Percentiles rank a stretch among this genome's conserved stretches.
Conservation (phyloP, 345 rosid genomes). For the Mercurialis annua region DNA sequence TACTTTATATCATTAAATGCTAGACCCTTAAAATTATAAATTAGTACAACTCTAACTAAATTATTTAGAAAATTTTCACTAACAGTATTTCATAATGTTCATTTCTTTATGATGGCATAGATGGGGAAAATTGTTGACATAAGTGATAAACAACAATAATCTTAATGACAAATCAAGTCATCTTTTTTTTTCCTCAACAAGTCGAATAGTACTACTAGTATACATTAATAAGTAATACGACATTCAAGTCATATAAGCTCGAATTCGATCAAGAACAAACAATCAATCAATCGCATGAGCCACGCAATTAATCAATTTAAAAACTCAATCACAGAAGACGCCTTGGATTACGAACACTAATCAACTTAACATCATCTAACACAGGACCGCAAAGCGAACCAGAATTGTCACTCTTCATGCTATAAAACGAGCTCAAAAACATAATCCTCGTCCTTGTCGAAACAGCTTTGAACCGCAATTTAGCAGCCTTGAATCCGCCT, state of each 20-base stretch:
- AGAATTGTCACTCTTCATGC: constrained; percentile 56
- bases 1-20: too few species aligned
- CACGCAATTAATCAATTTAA: constrained; percentile 1
- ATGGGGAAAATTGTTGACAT: constrained; percentile 96
- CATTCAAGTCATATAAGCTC: neutral
- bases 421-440: constrained; percentile 63
- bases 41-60: too few species aligned
- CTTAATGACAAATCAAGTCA: constrained; percentile 2
- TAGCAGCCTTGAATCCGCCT: constrained; percentile 50
- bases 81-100: neutral
- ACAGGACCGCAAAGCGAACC: constrained; percentile 83
- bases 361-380: constrained; percentile 55
- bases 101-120: constrained; percentile 35
- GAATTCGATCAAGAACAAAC: neutral
- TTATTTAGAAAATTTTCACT: too few species aligned
- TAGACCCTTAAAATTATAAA: too few species aligned
- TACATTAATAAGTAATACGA: neutral
- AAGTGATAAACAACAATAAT: neutral
- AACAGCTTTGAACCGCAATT: constrained; percentile 50
- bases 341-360: constrained; percentile 28
- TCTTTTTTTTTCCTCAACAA: neutral
- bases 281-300: neutral
- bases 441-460: constrained; percentile 47
- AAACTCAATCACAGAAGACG: constrained; percentile 10
- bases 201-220: neutral